Percentiles rank a stretch among this genome's conserved stretches.
These are phyloP conservation scores for Alternaria metachromatica DNA, from an alignment of 2,329 filamentous ascomycete species.

Conservation along the genomic window DNA sequence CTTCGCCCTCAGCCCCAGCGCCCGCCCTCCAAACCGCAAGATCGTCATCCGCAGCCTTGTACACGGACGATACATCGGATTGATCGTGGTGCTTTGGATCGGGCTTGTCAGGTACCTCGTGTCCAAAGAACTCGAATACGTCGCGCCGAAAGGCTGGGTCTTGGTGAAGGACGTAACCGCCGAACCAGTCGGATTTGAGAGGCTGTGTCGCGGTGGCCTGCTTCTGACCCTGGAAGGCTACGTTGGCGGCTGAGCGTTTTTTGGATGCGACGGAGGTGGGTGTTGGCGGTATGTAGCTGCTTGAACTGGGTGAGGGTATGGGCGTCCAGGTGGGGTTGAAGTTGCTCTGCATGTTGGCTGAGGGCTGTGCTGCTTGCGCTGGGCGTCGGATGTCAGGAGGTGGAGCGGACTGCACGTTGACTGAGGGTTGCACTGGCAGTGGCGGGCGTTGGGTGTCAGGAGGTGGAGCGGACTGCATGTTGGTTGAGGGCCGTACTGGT, in stretches of 20 bases:
- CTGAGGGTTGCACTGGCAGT: no score
- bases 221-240: neutral
- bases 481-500: no score
- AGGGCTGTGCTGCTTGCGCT: neutral
- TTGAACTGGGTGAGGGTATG: conserved; percentile 40
- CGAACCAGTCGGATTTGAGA: conserved; percentile 63
- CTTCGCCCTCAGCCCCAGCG: neutral
- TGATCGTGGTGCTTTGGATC: conserved; percentile 71
- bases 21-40: conserved; percentile 13
- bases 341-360: neutral
- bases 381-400: neutral
- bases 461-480: neutral
- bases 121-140: conserved; percentile 14
- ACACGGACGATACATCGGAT: neutral
- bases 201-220: conserved; percentile 38
- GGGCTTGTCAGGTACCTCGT: neutral
- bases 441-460: neutral
- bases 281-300: conserved; percentile 53
- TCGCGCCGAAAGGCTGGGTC: conserved; percentile 10
- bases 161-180: conserved; percentile 64
- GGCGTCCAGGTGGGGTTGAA: neutral
- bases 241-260: neutral
- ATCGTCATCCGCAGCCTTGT: conserved; percentile 19
- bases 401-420: neutral
- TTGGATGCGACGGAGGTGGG: conserved; percentile 49